Evolutionary conservation across 202 grass and related monocot genomes (phyloP).

Genomic region (Schoenoplectus triqueter): DNA sequence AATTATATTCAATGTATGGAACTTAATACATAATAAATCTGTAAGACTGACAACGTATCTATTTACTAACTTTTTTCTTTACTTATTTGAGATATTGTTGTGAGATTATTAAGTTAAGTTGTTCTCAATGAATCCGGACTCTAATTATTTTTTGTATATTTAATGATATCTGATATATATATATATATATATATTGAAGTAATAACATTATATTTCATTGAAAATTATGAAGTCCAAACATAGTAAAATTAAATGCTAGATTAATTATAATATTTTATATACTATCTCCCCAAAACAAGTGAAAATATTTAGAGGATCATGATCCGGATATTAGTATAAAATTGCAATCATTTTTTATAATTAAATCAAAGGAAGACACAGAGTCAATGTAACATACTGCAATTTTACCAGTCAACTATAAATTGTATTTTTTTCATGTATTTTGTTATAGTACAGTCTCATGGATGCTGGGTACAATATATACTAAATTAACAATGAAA

Average conservation of each 20-base stretch:
- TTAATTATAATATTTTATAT: neutral
- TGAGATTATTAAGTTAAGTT: neutral
- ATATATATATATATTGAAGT: too few relatives aligned
- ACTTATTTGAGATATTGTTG: neutral
- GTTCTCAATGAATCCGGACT: neutral
- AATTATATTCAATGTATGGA: neutral
- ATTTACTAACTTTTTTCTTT: neutral
- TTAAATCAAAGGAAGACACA: neutral
- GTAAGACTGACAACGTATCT: neutral
- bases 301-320: neutral
- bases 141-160: too few relatives aligned
- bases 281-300: neutral
- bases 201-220: neutral
- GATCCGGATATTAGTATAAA: neutral
- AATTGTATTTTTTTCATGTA: neutral
- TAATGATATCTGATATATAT: too few relatives aligned
- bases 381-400: neutral
- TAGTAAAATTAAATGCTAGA: neutral
- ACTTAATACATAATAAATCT: neutral
- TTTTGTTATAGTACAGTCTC: constrained; percentile 1
- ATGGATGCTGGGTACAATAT: neutral
- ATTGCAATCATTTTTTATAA: neutral
- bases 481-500: neutral
- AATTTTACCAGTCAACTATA: neutral
- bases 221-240: neutral